Evolutionary conservation across 2,329 filamentous ascomycete species (phyloP).

Genomic region (Stagonosporopsis tanaceti): DNA sequence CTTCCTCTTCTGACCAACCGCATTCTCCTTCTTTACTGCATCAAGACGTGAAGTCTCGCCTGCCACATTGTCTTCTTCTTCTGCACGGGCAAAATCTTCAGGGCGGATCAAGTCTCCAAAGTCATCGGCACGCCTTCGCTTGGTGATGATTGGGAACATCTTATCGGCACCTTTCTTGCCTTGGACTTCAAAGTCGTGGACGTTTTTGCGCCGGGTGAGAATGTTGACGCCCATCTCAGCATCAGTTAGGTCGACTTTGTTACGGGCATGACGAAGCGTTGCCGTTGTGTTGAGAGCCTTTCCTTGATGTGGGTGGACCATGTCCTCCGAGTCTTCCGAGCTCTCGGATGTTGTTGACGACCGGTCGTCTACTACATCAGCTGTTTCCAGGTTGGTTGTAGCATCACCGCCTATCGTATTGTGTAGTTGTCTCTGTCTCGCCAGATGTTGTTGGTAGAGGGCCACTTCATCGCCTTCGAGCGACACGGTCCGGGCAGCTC

Average conservation of each 20-base stretch:
- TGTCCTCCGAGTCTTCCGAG: conserved; percentile 84
- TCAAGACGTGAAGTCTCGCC: conserved; percentile 67
- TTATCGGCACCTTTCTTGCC: conserved; percentile 92
- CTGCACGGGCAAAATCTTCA: conserved; percentile 91
- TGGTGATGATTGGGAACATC: conserved; percentile 86
- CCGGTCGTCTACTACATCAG: conserved; percentile 81
- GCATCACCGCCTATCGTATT: conserved; percentile 74
- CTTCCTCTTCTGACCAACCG: conserved; percentile 88
- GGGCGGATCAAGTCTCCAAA: conserved; percentile 94
- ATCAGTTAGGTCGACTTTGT: conserved; percentile 82
- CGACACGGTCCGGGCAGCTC: conserved; percentile 61
- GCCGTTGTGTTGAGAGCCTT: conserved; percentile 89
- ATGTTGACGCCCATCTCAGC: conserved; percentile 93
- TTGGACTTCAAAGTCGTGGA: conserved; percentile 92
- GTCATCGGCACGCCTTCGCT: conserved; percentile 82
- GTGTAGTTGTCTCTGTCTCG: conserved; percentile 85
- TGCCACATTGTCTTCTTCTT: conserved; percentile 83
- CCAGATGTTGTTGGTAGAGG: conserved; percentile 90
- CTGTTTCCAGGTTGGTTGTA: conserved; percentile 71
- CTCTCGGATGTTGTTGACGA: conserved; percentile 86
- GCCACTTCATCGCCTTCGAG: conserved; percentile 78
- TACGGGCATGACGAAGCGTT: conserved; percentile 79
- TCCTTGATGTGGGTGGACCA: conserved; percentile 76
- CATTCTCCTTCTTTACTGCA: conserved; percentile 56
- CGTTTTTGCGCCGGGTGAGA: conserved; percentile 83